These are phyloP conservation scores for Yarrowia phangngaensis DNA, from an alignment of 805 yeast species.

Conservation along the genomic window DNA sequence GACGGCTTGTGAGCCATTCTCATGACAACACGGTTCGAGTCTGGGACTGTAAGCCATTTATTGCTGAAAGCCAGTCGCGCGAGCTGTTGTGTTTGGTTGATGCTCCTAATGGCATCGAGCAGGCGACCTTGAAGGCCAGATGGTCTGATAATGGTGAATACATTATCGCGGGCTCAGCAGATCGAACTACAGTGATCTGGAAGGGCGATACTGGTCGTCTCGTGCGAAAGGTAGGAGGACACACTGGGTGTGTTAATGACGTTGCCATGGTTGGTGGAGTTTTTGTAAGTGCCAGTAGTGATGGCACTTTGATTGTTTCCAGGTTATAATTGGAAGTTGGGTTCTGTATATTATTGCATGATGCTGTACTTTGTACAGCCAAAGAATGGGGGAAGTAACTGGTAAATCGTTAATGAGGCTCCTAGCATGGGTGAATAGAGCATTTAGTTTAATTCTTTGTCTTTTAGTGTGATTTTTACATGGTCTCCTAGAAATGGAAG, in stretches of 20 bases:
- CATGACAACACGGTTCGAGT: conserved; percentile 56
- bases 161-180: conserved; percentile 59
- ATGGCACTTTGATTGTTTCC: conserved; percentile 50
- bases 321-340: not conserved
- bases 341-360: no score
- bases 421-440: no score
- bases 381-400: no score
- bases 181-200: conserved; percentile 58
- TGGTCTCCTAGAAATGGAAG: no score
- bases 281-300: conserved; percentile 51
- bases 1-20: conserved; percentile 51
- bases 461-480: no score
- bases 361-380: no score
- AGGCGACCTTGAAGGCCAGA: conserved; percentile 48
- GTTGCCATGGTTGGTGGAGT: conserved; percentile 47
- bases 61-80: conserved; percentile 39
- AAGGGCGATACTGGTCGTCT: conserved; percentile 50
- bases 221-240: conserved; percentile 53
- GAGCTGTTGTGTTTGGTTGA: conserved; percentile 50
- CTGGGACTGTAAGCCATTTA: conserved; percentile 50
- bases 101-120: conserved; percentile 50
- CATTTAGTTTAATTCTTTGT: no score
- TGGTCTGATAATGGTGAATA: conserved; percentile 43
- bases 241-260: conserved; percentile 58
- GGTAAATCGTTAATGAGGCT: no score